Conservation (phyloP, 768 basidiomycete species). For the Suillus occidentalis region DNA sequence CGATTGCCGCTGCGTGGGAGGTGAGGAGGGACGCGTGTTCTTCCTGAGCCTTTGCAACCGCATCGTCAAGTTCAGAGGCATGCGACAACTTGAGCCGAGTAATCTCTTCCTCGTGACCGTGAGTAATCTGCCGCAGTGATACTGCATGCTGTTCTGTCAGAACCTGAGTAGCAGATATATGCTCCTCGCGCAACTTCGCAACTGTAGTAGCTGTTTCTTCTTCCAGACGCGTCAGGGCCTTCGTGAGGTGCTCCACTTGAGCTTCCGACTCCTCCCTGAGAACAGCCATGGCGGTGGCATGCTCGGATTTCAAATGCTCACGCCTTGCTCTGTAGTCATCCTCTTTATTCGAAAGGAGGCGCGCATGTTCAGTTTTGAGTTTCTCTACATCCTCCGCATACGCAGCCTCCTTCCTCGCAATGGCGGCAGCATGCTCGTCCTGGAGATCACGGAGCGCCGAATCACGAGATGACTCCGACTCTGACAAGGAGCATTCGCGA, state of each 20-base stretch:
- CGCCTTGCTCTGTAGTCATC: conserved; percentile 52
- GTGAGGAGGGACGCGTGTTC: conserved; percentile 36
- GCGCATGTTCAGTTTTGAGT: conserved; percentile 62
- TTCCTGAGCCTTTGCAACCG: conserved; percentile 33
- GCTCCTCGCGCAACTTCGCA: conserved; percentile 42
- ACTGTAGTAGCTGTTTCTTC: conserved; percentile 42
- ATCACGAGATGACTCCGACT: conserved; percentile 69
- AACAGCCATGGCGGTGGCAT: conserved; percentile 31
- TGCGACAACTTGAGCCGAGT: conserved; percentile 50
- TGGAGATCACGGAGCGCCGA: conserved; percentile 64
- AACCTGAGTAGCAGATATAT: conserved; percentile 46
- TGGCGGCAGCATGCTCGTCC: conserved; percentile 68
- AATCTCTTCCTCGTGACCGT: conserved; percentile 57
- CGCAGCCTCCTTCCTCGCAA: conserved; percentile 63
- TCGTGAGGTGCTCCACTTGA: conserved; percentile 64
- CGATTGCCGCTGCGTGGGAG: conserved; percentile 43
- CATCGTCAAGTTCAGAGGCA: conserved; percentile 36
- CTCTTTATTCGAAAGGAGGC: conserved; percentile 51
- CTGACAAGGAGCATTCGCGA: conserved; percentile 69
- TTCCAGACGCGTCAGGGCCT: conserved; percentile 48
- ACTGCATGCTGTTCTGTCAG: conserved; percentile 57
- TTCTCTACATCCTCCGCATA: conserved; percentile 66
- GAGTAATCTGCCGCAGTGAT: conserved; percentile 55
- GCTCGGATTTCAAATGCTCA: conserved; percentile 35
- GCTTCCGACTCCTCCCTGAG: conserved; percentile 36